These are phyloP conservation scores for Didymella pomorum DNA, from an alignment of 2,329 filamentous ascomycete genomes.

Conservation along the genomic window DNA sequence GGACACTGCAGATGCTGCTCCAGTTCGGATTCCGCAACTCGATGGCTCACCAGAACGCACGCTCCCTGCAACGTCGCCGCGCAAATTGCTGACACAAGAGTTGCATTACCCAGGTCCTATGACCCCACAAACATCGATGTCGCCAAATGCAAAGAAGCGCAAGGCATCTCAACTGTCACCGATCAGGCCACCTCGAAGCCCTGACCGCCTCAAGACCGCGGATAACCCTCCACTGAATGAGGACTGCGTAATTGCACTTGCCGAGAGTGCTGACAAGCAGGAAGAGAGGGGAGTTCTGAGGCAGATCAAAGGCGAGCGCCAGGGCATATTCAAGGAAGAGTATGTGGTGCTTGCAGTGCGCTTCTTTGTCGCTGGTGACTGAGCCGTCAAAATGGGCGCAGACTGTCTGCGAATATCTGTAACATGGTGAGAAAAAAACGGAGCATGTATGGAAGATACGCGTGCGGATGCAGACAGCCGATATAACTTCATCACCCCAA, in stretches of 20 bases:
- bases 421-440: too few relatives aligned
- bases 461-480: too few relatives aligned
- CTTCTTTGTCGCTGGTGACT: conserved; percentile 36
- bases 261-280: conserved; percentile 30
- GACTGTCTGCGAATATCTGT: too few relatives aligned
- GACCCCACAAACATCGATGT: conserved; percentile 2
- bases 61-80: not conserved
- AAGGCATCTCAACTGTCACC: conserved; percentile 10
- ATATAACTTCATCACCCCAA: too few relatives aligned
- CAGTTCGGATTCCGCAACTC: conserved; percentile 9
- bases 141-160: conserved; percentile 22
- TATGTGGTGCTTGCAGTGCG: conserved; percentile 53
- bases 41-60: conserved; percentile 20
- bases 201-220: conserved; percentile 34
- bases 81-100: not conserved
- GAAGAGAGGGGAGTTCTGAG: conserved; percentile 41
- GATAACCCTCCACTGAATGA: conserved; percentile 41
- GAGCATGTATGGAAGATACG: too few relatives aligned
- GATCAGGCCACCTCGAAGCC: conserved; percentile 17
- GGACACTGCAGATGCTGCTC: not conserved
- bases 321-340: conserved; percentile 53
- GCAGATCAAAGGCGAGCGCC: conserved; percentile 50
- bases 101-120: not conserved
- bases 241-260: conserved; percentile 49
- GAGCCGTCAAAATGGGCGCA: not conserved